Conservation (phyloP, 2,329 filamentous ascomycete genomes). For the Trichoderma cornu-damae region DNA sequence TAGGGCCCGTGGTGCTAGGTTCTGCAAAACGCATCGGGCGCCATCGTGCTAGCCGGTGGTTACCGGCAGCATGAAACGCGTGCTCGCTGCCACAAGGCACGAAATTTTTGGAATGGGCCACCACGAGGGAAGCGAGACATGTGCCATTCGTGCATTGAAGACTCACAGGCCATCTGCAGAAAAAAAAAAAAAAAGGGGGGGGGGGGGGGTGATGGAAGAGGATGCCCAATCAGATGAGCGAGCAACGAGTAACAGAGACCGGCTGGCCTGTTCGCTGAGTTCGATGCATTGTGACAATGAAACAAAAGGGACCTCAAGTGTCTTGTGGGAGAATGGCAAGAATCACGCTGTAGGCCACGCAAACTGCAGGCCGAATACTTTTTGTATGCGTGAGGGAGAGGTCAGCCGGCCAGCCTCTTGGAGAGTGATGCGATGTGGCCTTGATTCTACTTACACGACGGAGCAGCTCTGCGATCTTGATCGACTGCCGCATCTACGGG, state of each 20-base stretch:
- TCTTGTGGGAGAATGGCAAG: too few species aligned
- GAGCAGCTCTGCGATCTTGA: neutral
- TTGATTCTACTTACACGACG: too few species aligned
- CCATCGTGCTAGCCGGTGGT: neutral
- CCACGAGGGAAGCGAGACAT: neutral
- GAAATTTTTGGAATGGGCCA: neutral
- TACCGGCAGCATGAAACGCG: neutral
- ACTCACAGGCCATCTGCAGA: too few species aligned
- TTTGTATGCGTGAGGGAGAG: neutral
- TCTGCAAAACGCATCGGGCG: neutral
- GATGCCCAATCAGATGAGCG: neutral
- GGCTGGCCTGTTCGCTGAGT: neutral
- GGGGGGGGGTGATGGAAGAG: too few species aligned
- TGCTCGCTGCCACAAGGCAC: neutral
- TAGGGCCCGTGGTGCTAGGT: neutral
- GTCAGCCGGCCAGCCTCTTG: neutral
- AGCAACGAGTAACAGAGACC: neutral
- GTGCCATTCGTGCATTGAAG: conserved; percentile 4
- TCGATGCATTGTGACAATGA: neutral
- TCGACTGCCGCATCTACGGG: conserved; percentile 9
- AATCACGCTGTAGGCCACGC: too few species aligned
- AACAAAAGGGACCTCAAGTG: neutral
- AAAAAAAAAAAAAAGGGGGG: neutral
- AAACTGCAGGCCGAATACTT: too few species aligned
- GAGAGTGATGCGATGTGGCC: too few species aligned